Base-by-base conservation (phyloP, 2,329 filamentous ascomycete genomes). In the Sclerotinia trifoliorum region DNA sequence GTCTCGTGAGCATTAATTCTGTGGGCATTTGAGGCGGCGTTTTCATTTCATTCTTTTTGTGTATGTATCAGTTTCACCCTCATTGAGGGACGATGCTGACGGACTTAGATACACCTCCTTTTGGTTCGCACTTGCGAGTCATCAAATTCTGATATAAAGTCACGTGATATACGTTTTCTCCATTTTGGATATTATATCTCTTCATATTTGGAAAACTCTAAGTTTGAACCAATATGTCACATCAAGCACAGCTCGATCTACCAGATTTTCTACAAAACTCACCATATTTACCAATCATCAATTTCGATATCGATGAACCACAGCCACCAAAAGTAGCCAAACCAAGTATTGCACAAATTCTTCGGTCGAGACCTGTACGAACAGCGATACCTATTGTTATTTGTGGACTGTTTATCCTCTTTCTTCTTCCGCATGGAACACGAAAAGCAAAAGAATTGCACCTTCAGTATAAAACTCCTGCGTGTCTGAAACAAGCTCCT, bases 291-390 rank as follows among this genome's bases (percentile, higher is more conserved):
- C 74, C 66, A 10, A 11, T 68, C 8, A 19, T 54, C 4, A 42
- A 56, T 21, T 61, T 68, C 11, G 63, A 68, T 24, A 48, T 60
- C 6, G 42, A 62, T 39, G 66, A 65, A 42, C 64, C 67, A 39
- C 62, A 64, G 32, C 62, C 68, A 8, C 17, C 44, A 7, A 55
- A 35, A 29, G 65, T 66, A 8, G 67, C 67, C 4, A 71, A 68
- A 52, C 79, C 79, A 24, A 80, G 75, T 56, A 55, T 80, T 29
- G 72, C 71, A 13, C 77, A 80, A 72, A 76, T 81, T 49, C 69
- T 81, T 7, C 75, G 74, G 46, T 80, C 78, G n/a, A 79, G 78
- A 66, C 73, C 75, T 48, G 74, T 78, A 17, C 78, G 78, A 26
- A 77, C 76, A 49, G 68, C 72, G 8, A 71, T 66, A 5, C 24